These are phyloP conservation scores for Murraya paniculata DNA, from an alignment of 345 rosid genomes.

Conservation along the genomic window DNA sequence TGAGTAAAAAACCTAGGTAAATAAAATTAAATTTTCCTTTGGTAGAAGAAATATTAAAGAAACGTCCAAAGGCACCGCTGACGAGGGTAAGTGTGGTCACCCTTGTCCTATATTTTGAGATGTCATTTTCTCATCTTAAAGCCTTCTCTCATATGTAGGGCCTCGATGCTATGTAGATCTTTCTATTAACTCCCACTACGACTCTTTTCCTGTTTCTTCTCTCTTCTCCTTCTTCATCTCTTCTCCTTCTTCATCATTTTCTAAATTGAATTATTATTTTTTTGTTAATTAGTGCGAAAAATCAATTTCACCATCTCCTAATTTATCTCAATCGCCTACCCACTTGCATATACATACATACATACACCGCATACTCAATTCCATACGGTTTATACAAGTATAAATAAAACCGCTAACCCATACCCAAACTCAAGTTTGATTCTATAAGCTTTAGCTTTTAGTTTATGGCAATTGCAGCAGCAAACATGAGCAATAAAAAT, in stretches of 20 bases:
- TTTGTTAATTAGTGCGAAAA: neutral
- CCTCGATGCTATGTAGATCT: constrained; percentile 48
- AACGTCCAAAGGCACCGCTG: constrained; percentile 59
- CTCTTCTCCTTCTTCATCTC: constrained; percentile 8
- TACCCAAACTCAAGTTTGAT: neutral
- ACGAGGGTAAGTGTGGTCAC: constrained; percentile 37
- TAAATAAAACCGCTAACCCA: constrained; percentile 14
- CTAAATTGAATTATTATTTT: neutral
- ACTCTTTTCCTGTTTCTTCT: no score
- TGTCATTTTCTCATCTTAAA: constrained; percentile 70
- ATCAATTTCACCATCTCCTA: constrained; percentile 5
- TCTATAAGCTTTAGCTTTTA: neutral
- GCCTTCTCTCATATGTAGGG: constrained; percentile 35
- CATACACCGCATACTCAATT: constrained; percentile 7
- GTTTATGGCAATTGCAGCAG: constrained; percentile 67
- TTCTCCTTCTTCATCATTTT: neutral
- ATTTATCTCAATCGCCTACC: constrained; percentile 8
- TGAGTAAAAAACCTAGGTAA: neutral
- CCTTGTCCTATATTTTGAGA: constrained; percentile 44
- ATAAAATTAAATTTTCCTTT: neutral
- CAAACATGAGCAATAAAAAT: constrained; percentile 52
- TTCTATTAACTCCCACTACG: constrained; percentile 15
- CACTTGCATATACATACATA: constrained; percentile 17
- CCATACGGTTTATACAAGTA: constrained; percentile 25
- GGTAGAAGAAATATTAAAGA: constrained; percentile 21